A percentile compares a stretch with the other conserved stretches of the same genome.
Conservation (phyloP, 1,284 basidiomycete species). For the Ceratobasidium sp. region DNA sequence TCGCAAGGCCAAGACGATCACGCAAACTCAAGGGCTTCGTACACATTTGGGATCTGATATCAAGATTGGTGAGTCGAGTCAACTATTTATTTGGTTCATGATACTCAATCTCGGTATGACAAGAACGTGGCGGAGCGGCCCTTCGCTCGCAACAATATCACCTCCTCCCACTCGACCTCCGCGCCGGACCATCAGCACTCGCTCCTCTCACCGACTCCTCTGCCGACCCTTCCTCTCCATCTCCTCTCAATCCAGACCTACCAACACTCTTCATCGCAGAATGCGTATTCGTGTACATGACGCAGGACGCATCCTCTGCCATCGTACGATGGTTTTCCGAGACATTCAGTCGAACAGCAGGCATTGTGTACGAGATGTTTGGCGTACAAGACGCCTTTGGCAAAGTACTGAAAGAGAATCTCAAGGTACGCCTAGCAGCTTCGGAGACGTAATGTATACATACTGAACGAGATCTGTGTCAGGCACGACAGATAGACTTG, state of each 20-base stretch:
- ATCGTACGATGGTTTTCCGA: conserved; percentile 81
- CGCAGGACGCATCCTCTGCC: conserved; percentile 64
- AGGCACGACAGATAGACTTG: conserved; percentile 79
- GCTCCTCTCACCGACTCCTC: conserved; percentile 55
- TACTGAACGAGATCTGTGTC: not conserved
- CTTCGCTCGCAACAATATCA: conserved; percentile 75
- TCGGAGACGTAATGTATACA: not conserved
- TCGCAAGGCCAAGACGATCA: conserved; percentile 85
- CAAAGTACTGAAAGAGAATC: conserved; percentile 85
- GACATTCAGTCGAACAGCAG: conserved; percentile 58
- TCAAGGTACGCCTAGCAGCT: conserved; percentile 65
- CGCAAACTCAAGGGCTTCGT: conserved; percentile 71
- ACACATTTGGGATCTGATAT: conserved; percentile 60
- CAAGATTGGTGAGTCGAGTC: conserved; percentile 48
- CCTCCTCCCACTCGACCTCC: conserved; percentile 80
- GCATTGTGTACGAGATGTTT: conserved; percentile 90
- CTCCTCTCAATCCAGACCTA: conserved; percentile 66
- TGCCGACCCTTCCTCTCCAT: conserved; percentile 49
- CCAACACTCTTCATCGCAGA: conserved; percentile 90
- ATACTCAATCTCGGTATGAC: not conserved
- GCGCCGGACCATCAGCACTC: conserved; percentile 55
- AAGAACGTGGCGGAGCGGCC: conserved; percentile 75
- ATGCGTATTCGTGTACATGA: conserved; percentile 92
- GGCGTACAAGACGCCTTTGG: conserved; percentile 86
- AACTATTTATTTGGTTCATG: not conserved